phyloP scores from a whole-genome alignment of 345 rosid genomes.

The Moricandia moricandioides region DNA sequence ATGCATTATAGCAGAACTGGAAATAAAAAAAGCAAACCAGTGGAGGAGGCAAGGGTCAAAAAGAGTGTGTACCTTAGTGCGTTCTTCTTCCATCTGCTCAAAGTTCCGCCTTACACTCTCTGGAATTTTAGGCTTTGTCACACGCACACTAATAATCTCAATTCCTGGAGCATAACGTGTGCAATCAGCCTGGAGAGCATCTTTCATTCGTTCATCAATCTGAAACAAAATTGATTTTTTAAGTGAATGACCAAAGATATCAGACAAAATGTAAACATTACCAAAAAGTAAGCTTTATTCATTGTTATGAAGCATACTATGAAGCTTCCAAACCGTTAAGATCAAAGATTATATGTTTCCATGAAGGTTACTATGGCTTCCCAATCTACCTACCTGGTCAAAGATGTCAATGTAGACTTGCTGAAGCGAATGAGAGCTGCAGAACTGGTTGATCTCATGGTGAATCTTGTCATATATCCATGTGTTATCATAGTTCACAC shows the following conservation, averaged over 20 bases:
- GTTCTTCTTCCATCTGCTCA: conserved; percentile 93
- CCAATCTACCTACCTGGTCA: conserved; percentile 59
- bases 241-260: background rate
- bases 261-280: background rate
- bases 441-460: conserved; percentile 97
- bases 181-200: conserved; percentile 89
- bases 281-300: background rate
- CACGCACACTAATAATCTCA: conserved; percentile 86
- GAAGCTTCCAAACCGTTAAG: background rate
- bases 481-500: conserved; percentile 79
- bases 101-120: conserved; percentile 73
- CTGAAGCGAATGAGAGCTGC: conserved; percentile 89
- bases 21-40: too few species aligned
- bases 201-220: conserved; percentile 98
- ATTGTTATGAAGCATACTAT: too few species aligned
- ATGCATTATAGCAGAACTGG: background rate
- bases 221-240: conserved; percentile 18
- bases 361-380: background rate
- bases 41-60: background rate
- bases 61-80: conserved; percentile 60
- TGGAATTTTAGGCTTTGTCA: conserved; percentile 85
- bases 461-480: conserved; percentile 99
- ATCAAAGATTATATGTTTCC: background rate
- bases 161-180: conserved; percentile 91
- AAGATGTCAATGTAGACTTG: conserved; percentile 96